Evolutionary conservation across 2,329 filamentous ascomycete species (phyloP).

Genomic region (Madurella fahalii): DNA sequence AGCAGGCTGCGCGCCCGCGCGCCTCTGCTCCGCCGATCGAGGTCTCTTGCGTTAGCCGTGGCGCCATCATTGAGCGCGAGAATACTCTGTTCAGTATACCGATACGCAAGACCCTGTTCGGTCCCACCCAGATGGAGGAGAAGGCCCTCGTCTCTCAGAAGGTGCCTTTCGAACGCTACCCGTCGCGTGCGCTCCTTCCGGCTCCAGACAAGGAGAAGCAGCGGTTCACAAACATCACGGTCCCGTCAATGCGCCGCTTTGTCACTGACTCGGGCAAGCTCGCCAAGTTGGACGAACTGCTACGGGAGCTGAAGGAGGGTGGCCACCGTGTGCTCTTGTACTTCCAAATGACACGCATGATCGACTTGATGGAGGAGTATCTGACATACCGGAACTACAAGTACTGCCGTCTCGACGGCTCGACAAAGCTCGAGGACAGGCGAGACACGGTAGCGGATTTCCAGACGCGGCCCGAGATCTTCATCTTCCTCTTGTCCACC

Average conservation of each 20-base stretch:
- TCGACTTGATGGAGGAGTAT: conserved; percentile 98
- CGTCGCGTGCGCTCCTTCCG: conserved; percentile 65
- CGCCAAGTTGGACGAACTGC: conserved; percentile 79
- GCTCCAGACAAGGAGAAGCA: conserved; percentile 74
- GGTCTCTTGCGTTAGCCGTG: conserved; percentile 68
- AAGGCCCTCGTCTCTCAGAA: conserved; percentile 70
- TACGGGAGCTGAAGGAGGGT: conserved; percentile 85
- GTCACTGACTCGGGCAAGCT: conserved; percentile 97
- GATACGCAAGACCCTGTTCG: conserved; percentile 72
- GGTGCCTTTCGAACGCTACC: conserved; percentile 61
- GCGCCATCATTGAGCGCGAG: conserved; percentile 62
- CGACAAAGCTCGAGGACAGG: conserved; percentile 93
- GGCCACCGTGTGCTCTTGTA: conserved; percentile 93
- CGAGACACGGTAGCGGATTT: conserved; percentile 96
- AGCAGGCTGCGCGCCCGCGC: conserved; percentile 73
- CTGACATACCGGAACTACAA: conserved; percentile 99
- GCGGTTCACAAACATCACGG: conserved; percentile 83
- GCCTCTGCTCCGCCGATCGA: conserved; percentile 84
- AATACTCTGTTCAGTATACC: conserved; percentile 72
- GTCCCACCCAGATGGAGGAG: conserved; percentile 61
- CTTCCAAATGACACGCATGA: conserved; percentile 99
- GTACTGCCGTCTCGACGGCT: conserved; percentile 93
- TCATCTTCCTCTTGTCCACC: conserved; percentile 93
- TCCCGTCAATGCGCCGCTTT: conserved; percentile 95
- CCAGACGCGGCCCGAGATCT: conserved; percentile 90